Conservation (phyloP, 305 asterid genomes). For the Fraxinus xanthoxyloides region DNA sequence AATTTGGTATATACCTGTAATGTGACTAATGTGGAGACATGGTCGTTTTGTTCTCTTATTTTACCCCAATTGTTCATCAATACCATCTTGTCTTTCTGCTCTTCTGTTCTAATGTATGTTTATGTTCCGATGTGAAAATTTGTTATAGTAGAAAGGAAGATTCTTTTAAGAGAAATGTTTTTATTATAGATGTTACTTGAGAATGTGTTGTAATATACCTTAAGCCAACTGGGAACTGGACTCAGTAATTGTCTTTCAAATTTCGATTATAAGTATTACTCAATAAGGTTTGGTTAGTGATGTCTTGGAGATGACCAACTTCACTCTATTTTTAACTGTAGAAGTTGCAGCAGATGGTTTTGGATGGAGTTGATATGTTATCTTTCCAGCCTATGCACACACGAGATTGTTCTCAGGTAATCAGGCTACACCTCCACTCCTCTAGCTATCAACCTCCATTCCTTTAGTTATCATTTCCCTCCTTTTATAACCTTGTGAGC, state of each 20-base stretch:
- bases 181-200: constrained; percentile 4
- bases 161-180: neutral
- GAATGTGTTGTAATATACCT: neutral
- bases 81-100: neutral
- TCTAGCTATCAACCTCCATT: neutral
- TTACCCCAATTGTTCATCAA: neutral
- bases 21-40: neutral
- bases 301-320: constrained; percentile 10
- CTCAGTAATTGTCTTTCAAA: neutral
- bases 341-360: constrained; percentile 78
- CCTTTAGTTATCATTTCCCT: neutral
- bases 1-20: neutral
- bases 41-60: neutral
- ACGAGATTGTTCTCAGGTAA: constrained; percentile 93
- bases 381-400: constrained; percentile 85
- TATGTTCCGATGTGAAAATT: neutral
- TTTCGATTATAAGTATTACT: neutral
- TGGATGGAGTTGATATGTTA: constrained; percentile 66
- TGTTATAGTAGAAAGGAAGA: neutral
- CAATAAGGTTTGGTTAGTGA: constrained; percentile 10
- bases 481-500: neutral
- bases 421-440: constrained; percentile 4
- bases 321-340: constrained; percentile 33
- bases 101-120: neutral
- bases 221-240: constrained; percentile 18